These are phyloP conservation scores for Groenewaldozyma salmanticensis DNA, from an alignment of 805 yeast genomes.

Conservation along the genomic window DNA sequence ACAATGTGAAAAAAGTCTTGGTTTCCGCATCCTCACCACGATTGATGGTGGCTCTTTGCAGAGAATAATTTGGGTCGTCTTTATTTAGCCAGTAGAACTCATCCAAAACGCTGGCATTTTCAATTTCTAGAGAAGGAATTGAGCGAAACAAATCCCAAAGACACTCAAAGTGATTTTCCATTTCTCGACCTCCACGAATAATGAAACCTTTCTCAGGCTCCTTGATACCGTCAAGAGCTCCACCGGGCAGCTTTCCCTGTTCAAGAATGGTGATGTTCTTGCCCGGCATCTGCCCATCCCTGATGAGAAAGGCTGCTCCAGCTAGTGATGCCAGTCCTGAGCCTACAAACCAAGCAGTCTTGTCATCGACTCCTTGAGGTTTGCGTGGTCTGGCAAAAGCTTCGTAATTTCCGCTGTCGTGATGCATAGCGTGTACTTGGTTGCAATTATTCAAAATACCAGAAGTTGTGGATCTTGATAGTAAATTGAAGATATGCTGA, in stretches of 20 bases:
- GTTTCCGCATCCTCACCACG: not conserved
- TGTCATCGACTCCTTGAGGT: not conserved
- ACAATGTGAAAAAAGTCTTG: not conserved
- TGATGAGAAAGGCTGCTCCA: conserved; percentile 1
- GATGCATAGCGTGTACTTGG: no score
- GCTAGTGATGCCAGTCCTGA: conserved; percentile 2
- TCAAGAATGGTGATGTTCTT: conserved; percentile 1
- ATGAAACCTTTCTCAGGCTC: conserved; percentile 1
- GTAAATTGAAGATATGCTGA: no score
- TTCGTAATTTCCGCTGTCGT: not conserved
- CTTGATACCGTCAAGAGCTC: conserved; percentile 1
- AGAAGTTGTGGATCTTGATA: no score
- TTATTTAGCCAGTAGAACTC: not conserved
- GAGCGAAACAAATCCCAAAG: conserved; percentile 1
- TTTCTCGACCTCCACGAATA: conserved; percentile 2
- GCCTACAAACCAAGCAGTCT: conserved; percentile 1
- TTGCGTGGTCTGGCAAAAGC: conserved; percentile 1
- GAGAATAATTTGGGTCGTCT: not conserved
- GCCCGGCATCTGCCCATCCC: conserved; percentile 1
- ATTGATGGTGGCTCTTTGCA: not conserved
- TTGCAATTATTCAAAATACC: no score
- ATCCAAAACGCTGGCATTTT: not conserved
- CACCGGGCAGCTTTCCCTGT: not conserved
- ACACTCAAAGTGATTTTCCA: conserved; percentile 1
- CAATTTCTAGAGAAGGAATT: not conserved